A percentile compares a stretch with the other conserved stretches of the same genome.
Evolutionary conservation across 441 rosid species (phyloP).

Genomic region (Rhodomyrtus psidioides): DNA sequence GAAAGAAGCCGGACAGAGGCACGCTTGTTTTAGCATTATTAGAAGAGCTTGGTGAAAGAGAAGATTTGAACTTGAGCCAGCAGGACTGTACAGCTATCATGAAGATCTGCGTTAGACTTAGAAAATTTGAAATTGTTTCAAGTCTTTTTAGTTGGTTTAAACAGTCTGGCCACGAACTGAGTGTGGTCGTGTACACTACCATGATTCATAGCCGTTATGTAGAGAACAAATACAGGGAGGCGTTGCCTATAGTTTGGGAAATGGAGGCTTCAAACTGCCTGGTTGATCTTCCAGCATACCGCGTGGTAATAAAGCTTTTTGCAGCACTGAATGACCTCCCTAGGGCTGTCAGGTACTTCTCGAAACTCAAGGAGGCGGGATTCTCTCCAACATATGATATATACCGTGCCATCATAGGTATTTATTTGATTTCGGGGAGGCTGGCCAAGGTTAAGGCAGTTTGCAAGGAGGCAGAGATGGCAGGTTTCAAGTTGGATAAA

Average conservation of each 20-base stretch:
- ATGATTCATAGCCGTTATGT: slow-evolving; percentile 63
- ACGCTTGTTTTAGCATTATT: slow-evolving; percentile 39
- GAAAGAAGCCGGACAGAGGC: slow-evolving; percentile 65
- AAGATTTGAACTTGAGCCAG: slow-evolving; percentile 54
- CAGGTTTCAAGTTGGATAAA: slow-evolving; percentile 58
- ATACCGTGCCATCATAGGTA: slow-evolving; percentile 39
- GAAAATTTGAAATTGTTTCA: slow-evolving; percentile 52
- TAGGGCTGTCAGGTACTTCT: slow-evolving; percentile 69
- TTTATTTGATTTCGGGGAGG: slow-evolving; percentile 50
- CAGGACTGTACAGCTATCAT: slow-evolving; percentile 73
- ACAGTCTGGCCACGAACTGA: slow-evolving; percentile 47
- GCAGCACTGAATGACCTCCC: slow-evolving; percentile 69
- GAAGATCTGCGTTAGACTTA: slow-evolving; percentile 63
- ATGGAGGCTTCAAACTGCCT: slow-evolving; percentile 74
- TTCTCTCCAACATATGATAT: slow-evolving; percentile 71
- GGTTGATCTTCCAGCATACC: slow-evolving; percentile 83
- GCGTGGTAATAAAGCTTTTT: slow-evolving; percentile 67
- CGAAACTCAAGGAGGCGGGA: slow-evolving; percentile 80
- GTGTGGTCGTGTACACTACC: slow-evolving; percentile 81
- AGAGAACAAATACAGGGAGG: slow-evolving; percentile 58
- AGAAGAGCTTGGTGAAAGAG: slow-evolving; percentile 63
- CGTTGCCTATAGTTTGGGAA: slow-evolving; percentile 79
- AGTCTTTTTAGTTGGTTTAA: slow-evolving; percentile 60
- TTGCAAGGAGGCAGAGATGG: slow-evolving; percentile 64
- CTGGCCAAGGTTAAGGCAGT: slow-evolving; percentile 61